Base-by-base conservation (phyloP, 2,329 filamentous ascomycete genomes). In the Cryphonectria carpinicola region DNA sequence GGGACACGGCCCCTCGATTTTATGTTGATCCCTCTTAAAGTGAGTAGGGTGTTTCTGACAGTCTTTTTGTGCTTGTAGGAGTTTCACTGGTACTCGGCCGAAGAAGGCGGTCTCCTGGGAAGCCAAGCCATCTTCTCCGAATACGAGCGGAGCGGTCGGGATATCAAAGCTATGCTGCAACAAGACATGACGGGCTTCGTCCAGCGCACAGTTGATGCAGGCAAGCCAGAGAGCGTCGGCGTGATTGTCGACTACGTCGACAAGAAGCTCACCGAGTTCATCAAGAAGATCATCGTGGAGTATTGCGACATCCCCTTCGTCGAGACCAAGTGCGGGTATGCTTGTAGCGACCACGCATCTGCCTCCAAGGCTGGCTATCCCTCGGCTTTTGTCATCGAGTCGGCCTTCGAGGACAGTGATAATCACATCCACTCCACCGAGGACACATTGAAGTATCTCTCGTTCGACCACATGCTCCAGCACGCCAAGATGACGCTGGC, bases 391-490 rank as follows among this genome's bases (percentile, higher is more conserved):
- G 92, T 93, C 35, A 93, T 93, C 72, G 92, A 94, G 82, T 90
- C 88, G 28, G 87, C 88, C 58, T 93, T 93, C 78, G 87, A 89
- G 78, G 80, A 88, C 74, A 88, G 85, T 10, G 88, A 93, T 77
- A 85, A 88, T 75, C 87, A 92, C 75, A 93, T 94, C 69, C 91
- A 93, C 77, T 88, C 87, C 28, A 89, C 89, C 0, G 88, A 92
- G 52, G 92, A 94, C 78, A 85, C 85, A 76, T 89, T 94, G 74
- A 88, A 93, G 77, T 90, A 89, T 74, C 82, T 94, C 52, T 92
- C 90, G 75, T 97, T 97, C 79, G 90, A 95, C 79, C 94, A 97
- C 80, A 97, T 97, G 94, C 85, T 96, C 46, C 91, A 97, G 83
- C 94, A 97, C 81, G 93, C 93, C 32, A 91, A 90, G 79, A 87